These are phyloP conservation scores for Alternaria viburni DNA, from an alignment of 2,329 filamentous ascomycete genomes.

Conservation along the genomic window DNA sequence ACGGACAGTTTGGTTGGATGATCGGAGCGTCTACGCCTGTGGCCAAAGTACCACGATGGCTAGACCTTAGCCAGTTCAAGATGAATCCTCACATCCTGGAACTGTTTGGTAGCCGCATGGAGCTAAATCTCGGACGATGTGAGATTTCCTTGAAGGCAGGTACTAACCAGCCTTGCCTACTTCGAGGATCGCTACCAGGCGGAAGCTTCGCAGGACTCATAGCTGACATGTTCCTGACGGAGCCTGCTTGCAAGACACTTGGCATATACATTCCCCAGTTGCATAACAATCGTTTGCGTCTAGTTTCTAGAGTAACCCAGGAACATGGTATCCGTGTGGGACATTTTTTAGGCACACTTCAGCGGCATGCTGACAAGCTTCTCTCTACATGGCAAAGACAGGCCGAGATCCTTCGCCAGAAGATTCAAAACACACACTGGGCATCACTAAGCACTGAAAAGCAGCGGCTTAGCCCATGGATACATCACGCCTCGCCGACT, in stretches of 20 bases:
- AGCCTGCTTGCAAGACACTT: background rate
- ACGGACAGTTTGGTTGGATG: background rate
- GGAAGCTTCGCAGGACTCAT: background rate
- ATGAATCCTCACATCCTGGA: background rate
- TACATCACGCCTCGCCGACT: background rate
- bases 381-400: background rate
- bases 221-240: background rate
- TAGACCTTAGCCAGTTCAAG: background rate
- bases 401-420: background rate
- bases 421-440: background rate
- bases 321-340: background rate
- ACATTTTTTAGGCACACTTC: background rate
- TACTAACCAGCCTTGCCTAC: background rate
- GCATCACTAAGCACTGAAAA: background rate
- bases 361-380: background rate
- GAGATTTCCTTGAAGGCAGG: background rate
- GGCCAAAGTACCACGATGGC: background rate
- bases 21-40: background rate
- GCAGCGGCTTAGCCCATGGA: background rate
- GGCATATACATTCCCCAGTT: background rate
- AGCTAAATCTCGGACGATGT: background rate
- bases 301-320: background rate
- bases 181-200: background rate
- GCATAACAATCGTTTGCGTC: background rate
- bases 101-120: background rate